phyloP scores from a whole-genome alignment of 768 basidiomycete genomes.

The Lenzites betulinus region DNA sequence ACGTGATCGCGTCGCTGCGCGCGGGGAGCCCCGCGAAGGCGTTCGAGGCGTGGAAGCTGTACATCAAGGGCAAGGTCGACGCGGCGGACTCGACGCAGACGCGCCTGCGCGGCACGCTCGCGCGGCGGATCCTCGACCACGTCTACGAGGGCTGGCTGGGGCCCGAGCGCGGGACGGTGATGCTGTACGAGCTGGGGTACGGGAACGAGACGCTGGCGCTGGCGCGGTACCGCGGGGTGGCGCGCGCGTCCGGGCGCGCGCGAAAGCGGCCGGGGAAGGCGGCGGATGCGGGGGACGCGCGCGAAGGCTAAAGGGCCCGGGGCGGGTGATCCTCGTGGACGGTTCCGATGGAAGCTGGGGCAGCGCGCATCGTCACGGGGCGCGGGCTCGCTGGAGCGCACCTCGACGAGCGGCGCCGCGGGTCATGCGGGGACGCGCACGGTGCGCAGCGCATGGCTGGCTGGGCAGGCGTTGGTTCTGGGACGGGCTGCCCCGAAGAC shows the following conservation, averaged over 20 bases:
- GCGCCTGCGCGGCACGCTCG: slow-evolving; percentile 45
- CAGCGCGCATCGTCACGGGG: slow-evolving; percentile 14
- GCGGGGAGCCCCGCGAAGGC: slow-evolving; percentile 53
- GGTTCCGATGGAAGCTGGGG: slow-evolving; percentile 15
- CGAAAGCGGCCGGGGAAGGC: slow-evolving; percentile 3
- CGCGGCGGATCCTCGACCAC: slow-evolving; percentile 35
- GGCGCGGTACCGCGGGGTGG: not conserved
- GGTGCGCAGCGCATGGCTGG: slow-evolving; percentile 1
- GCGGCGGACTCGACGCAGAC: slow-evolving; percentile 52
- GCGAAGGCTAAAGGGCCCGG: not conserved
- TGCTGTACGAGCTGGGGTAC: slow-evolving; percentile 37
- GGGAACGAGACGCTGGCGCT: not conserved
- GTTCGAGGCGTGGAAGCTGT: slow-evolving; percentile 57
- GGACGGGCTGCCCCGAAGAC: slow-evolving; percentile 1
- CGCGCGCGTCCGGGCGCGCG: not conserved
- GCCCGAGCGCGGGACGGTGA: slow-evolving; percentile 25
- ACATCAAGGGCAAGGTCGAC: slow-evolving; percentile 43
- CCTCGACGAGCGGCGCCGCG: not conserved
- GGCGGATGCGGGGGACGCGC: not conserved
- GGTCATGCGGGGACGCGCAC: slow-evolving; percentile 6
- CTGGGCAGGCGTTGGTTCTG: slow-evolving; percentile 6
- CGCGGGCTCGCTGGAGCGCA: not conserved
- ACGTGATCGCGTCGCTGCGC: slow-evolving; percentile 51
- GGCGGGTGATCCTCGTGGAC: slow-evolving; percentile 11
- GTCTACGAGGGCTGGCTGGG: slow-evolving; percentile 31